Evolutionary conservation across 805 yeast genomes (phyloP).

Genomic region (Suhomyces sp.): DNA sequence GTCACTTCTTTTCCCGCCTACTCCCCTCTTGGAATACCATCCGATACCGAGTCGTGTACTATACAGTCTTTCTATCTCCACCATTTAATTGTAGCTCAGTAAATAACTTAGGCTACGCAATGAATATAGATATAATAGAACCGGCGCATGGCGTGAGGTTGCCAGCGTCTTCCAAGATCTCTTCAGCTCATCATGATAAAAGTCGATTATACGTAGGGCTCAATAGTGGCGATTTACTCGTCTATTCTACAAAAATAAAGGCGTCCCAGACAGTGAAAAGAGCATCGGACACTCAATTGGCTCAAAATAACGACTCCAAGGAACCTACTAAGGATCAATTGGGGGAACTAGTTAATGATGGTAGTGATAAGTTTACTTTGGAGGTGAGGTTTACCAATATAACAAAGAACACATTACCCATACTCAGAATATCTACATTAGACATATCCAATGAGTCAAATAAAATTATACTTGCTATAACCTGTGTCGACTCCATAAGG

Average conservation of each 20-base stretch:
- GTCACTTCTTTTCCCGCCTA: neutral
- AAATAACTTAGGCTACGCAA: constrained; percentile 7
- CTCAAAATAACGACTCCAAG: neutral
- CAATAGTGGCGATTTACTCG: constrained; percentile 32
- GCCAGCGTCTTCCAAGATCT: constrained; percentile 17
- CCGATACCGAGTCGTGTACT: neutral
- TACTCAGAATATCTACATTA: constrained; percentile 15
- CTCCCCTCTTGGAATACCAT: neutral
- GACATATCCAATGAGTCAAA: constrained; percentile 15
- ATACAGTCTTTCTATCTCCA: neutral
- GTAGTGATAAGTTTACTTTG: constrained; percentile 9
- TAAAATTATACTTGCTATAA: constrained; percentile 24
- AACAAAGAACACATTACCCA: constrained; percentile 15
- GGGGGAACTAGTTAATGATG: constrained; percentile 8
- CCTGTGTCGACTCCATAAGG: constrained; percentile 21
- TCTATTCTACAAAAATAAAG: constrained; percentile 1
- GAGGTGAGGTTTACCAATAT: constrained; percentile 22
- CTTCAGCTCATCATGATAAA: constrained; percentile 22
- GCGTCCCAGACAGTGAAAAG: neutral
- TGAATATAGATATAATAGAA: constrained; percentile 40
- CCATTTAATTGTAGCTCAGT: neutral
- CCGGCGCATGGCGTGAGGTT: constrained; percentile 35
- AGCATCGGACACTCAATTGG: neutral
- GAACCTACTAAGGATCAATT: neutral
- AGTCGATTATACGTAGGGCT: constrained; percentile 30